Evolutionary conservation across 495 filamentous ascomycete genomes (phyloP).

Genomic region (Aspergillus ellipticus): DNA sequence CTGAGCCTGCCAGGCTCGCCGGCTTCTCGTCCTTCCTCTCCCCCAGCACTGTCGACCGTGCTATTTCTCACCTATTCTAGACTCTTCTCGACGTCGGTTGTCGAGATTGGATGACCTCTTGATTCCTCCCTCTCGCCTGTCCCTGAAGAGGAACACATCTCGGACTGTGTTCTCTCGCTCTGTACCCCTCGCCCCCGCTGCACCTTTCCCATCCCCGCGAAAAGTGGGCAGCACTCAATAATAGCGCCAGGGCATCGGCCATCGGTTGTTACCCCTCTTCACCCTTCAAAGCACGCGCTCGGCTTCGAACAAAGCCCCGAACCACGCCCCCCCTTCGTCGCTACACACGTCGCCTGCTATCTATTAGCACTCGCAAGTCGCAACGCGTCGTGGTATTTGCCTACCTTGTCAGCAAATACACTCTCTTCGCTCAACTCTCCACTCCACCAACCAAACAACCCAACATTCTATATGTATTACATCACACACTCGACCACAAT

Average conservation of each 20-base stretch:
- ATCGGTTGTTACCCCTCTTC: slow-evolving; percentile 4
- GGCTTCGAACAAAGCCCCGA: neutral
- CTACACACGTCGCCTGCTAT: neutral
- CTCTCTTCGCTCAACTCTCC: neutral
- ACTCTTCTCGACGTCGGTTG: neutral
- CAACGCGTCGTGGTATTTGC: slow-evolving; percentile 14
- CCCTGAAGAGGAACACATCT: neutral
- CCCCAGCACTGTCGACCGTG: slow-evolving; percentile 16
- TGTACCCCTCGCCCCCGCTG: slow-evolving; percentile 13
- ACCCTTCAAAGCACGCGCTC: neutral
- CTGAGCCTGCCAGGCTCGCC: slow-evolving; percentile 7
- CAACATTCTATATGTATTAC: slow-evolving; percentile 22
- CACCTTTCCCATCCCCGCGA: slow-evolving; percentile 16
- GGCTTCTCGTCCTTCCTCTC: slow-evolving; percentile 6
- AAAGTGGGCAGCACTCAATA: slow-evolving; percentile 17
- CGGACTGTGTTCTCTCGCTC: neutral
- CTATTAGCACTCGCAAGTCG: neutral
- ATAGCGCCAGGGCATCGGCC: slow-evolving; percentile 7
- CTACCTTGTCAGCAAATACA: slow-evolving; percentile 1
- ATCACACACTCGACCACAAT: slow-evolving; percentile 8
- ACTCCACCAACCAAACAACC: neutral
- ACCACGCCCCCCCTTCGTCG: neutral
- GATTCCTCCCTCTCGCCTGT: neutral
- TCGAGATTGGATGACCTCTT: neutral
- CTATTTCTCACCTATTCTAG: slow-evolving; percentile 7